Base-by-base conservation (phyloP, 257 asterid genomes). In the Fraxinus cuspidata region DNA sequence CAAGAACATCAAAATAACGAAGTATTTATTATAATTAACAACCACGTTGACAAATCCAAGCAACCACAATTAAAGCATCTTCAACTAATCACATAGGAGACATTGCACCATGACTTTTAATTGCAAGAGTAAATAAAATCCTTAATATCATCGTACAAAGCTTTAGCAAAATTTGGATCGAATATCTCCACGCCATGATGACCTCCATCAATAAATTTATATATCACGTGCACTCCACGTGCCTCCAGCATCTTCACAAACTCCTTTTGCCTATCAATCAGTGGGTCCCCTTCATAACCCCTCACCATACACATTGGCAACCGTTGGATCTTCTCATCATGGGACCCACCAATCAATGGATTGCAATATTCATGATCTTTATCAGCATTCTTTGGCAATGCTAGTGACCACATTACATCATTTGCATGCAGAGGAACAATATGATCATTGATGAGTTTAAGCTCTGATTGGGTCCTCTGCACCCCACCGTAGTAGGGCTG, bases 251-350 rank as follows among this genome's bases (percentile, higher is more conserved):
- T 53, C 88, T 81, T 70, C 9, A 82, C 94, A 23, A 90, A 80
- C 83, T 81, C 87, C 83, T 82, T 90, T 89, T 93, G 96, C 87
- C 84, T 75, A 79, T 91, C 97, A 3, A 86, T 49, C 78, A 93
- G 71, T 9, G 90, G 92, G 75, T 93, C 97, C 7, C 92, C 86
- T 1, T 70, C 76, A 79, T 90, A 87, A 23, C 92, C 97, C 32
- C 90, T 82, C 68, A 93, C 86, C 73, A 91, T 37, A 51, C 85
- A 79, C 83, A 78, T 66, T 77, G 92, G 90, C 71, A 93, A 44
- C 85, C 84, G 83, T 23, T 85, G 5, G 76, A 91, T 86, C 79
- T 81, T 85, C 80, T 76, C 86, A n/a, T 23, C 80, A 32, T 64
- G 73, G 66, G 83, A 12, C 69, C 81, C 82, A 5, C 37, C 31